phyloP scores from a whole-genome alignment of 352 stramenopile species.

The Elongisporangium undulatum region DNA sequence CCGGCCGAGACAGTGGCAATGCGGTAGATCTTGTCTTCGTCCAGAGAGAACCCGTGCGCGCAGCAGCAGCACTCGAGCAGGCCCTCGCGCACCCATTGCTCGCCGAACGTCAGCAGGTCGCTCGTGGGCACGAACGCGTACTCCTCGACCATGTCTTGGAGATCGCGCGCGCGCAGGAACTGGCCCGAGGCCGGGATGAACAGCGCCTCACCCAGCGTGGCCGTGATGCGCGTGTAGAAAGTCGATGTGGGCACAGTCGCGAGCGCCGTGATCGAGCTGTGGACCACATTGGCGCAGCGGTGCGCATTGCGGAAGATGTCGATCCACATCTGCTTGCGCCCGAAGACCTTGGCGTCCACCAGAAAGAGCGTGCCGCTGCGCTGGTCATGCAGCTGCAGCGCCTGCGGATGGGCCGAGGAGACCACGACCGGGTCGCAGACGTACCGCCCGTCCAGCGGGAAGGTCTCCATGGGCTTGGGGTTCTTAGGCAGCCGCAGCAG shows the following conservation, averaged over 20 bases:
- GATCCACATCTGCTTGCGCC: constrained; percentile 56
- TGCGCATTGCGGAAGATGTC: constrained; percentile 30
- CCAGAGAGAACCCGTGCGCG: constrained; percentile 5
- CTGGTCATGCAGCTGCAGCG: constrained; percentile 40
- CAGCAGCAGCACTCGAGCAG: constrained; percentile 17
- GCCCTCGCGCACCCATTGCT: constrained; percentile 5
- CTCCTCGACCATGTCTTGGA: constrained; percentile 20
- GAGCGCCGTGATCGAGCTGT: constrained; percentile 6
- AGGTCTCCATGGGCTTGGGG: constrained; percentile 15
- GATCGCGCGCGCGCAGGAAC: constrained; percentile 7
- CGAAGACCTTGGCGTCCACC: constrained; percentile 30
- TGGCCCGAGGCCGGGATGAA: constrained; percentile 2
- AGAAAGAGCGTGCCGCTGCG: constrained; percentile 36
- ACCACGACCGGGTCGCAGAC: constrained; percentile 53
- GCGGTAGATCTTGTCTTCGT: neutral
- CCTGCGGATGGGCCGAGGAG: constrained; percentile 55
- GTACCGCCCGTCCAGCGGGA: constrained; percentile 36
- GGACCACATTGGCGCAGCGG: constrained; percentile 15
- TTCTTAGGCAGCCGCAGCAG: constrained; percentile 21
- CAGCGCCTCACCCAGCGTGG: constrained; percentile 3
- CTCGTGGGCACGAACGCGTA: neutral
- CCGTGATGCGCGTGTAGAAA: neutral
- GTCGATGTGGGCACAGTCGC: neutral
- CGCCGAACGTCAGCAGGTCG: neutral
- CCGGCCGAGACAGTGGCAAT: neutral